Conservation (phyloP, 805 yeast genomes). For the Starmerella scarabaei region DNA sequence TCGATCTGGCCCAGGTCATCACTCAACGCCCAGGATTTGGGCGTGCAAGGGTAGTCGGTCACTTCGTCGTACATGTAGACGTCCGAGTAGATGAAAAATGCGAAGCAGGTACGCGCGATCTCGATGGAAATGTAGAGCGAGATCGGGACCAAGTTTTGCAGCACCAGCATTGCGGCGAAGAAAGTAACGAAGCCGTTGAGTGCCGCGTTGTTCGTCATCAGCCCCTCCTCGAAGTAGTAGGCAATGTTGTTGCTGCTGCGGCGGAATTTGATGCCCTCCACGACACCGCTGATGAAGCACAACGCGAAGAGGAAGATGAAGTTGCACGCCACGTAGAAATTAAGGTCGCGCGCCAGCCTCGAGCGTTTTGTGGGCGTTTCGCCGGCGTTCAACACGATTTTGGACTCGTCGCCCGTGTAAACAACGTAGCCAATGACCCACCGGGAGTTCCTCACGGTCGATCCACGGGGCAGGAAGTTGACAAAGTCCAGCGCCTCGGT, state of each 20-base stretch:
- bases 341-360: conserved; percentile 51
- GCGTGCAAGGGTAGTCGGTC: conserved; percentile 63
- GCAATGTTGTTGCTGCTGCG: conserved; percentile 33
- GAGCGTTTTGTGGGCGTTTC: conserved; percentile 63
- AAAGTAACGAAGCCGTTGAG: conserved; percentile 55
- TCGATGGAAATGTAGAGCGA: conserved; percentile 69
- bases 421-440: conserved; percentile 65
- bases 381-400: conserved; percentile 68
- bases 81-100: conserved; percentile 61
- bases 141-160: conserved; percentile 69
- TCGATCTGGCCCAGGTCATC: conserved; percentile 79
- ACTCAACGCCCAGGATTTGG: conserved; percentile 71
- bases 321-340: conserved; percentile 51
- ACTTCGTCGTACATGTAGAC: conserved; percentile 53
- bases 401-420: conserved; percentile 67
- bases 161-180: conserved; percentile 58
- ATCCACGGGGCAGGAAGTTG: conserved; percentile 59
- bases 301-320: conserved; percentile 47
- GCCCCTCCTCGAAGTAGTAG: conserved; percentile 45
- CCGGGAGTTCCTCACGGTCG: conserved; percentile 57
- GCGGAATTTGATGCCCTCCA: conserved; percentile 54
- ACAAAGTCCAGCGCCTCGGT: conserved; percentile 49
- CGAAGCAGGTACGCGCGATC: conserved; percentile 65
- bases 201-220: conserved; percentile 47
- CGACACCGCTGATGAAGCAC: conserved; percentile 56